Evolutionary conservation across 345 rosid species (phyloP), one percentile per base, ranked within the genome.

Genomic region (Lepidium africanum): DNA sequence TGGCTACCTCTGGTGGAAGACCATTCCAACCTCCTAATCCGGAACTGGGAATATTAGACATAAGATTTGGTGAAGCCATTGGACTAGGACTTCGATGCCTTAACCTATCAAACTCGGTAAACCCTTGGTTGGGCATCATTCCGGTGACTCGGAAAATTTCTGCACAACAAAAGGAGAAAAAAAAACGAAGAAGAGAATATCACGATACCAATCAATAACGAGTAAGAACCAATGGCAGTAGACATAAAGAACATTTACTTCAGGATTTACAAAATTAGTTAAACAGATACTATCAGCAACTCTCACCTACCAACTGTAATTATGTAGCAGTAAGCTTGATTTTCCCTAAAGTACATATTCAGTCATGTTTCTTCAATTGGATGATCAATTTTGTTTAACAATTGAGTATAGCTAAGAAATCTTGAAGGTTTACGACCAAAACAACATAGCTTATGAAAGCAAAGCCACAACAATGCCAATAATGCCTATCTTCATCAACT

Each of bases 11-110:
- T 67, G 80, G 88, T 10, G 88, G 88, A 77, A 83, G 79, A 61
- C 89, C 86, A 81, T 86, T 92, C 98, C 95, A 89, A 65, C 88
- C 80, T 37, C 89, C 81, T 70, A 89, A 74, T 61, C 89, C 85
- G 35, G 84, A 66, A 59, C 91, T 88, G 5, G 84, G 67, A 82
- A 80, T 86, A 76, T 82, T 86, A 38, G 98, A 82, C 65, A 89
- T 81, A 16, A 81, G 87, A 73, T 81, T 89, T 54, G 98, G 91
- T 79, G 98, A 89, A 70, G 95, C 95, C 98, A 92, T 89, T 60
- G 98, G 98, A 81, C 98, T 87, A 19, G 98, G 96, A 77, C 95
- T 92, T 81, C 98, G 86, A 73, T 92, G 92, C 67, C 95, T 71
- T 76, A 92, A 66, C 76, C 96, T 71, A 80, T 92, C 98, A 51